Conservation (phyloP, 2,329 filamentous ascomycete genomes). For the Hawksworthiomyces lignivorus region DNA sequence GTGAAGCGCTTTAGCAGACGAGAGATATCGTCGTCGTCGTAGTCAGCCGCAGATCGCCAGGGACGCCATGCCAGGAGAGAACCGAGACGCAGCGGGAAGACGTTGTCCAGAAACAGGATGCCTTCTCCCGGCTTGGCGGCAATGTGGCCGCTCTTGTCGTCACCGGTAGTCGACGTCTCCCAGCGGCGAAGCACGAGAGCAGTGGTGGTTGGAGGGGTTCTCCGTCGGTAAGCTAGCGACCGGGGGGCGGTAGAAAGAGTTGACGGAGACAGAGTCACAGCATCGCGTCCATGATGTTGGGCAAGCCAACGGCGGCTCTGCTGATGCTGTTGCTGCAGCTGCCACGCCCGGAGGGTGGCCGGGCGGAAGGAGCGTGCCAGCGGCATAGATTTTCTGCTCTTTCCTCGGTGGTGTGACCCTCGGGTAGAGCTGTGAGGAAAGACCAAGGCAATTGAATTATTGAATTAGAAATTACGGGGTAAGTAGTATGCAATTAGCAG, state of each 20-base stretch:
- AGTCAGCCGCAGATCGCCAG: slow-evolving; percentile 30
- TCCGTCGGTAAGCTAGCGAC: neutral
- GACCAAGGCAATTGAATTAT: too few species aligned
- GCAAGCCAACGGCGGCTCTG: neutral
- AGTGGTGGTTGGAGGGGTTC: neutral
- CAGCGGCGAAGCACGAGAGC: slow-evolving; percentile 21
- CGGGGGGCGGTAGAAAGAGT: neutral
- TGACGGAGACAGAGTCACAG: neutral
- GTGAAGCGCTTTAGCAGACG: slow-evolving; percentile 46
- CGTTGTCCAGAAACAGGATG: slow-evolving; percentile 84
- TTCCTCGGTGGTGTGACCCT: too few species aligned
- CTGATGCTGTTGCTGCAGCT: slow-evolving; percentile 1
- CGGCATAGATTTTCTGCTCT: too few species aligned
- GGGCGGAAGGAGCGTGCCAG: slow-evolving; percentile 10
- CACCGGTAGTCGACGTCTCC: slow-evolving; percentile 42
- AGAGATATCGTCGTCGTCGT: slow-evolving; percentile 36
- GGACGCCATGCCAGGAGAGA: slow-evolving; percentile 35
- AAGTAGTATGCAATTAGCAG: too few species aligned
- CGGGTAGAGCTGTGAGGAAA: too few species aligned
- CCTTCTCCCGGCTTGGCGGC: slow-evolving; percentile 67
- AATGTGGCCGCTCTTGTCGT: slow-evolving; percentile 74
- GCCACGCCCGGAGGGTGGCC: slow-evolving; percentile 5
- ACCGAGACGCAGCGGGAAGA: slow-evolving; percentile 71
- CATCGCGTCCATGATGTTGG: neutral
- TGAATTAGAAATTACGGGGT: too few species aligned